Evolutionary conservation across 495 filamentous ascomycete genomes (phyloP).

Genomic region (Echria macrotheca): DNA sequence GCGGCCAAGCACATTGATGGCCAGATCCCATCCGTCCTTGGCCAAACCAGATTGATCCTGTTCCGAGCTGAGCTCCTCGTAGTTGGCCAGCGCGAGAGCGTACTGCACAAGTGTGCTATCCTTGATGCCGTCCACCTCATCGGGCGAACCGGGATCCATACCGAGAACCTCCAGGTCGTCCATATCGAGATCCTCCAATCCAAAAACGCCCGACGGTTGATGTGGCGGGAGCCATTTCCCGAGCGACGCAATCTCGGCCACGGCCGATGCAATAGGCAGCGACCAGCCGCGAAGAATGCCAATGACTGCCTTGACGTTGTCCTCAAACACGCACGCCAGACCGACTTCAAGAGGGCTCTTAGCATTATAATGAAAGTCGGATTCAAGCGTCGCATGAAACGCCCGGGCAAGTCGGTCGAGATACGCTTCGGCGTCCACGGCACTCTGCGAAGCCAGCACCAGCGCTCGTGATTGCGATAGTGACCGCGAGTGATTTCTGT

Average conservation of each 20-base stretch:
- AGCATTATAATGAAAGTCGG: constrained; percentile 63
- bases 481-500: constrained; percentile 24
- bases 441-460: constrained; percentile 18
- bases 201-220: constrained; percentile 29
- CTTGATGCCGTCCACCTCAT: constrained; percentile 49
- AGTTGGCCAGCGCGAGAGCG: constrained; percentile 51
- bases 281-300: constrained; percentile 74
- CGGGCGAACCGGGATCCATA: constrained; percentile 38
- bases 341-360: constrained; percentile 68
- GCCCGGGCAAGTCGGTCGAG: constrained; percentile 44
- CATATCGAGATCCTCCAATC: constrained; percentile 42
- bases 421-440: constrained; percentile 32
- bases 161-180: constrained; percentile 52
- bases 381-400: constrained; percentile 42
- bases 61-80: constrained; percentile 31
- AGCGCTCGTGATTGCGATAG: constrained; percentile 40
- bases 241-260: constrained; percentile 71
- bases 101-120: constrained; percentile 73
- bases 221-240: constrained; percentile 67
- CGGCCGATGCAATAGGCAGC: constrained; percentile 62
- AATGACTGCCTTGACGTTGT: constrained; percentile 65
- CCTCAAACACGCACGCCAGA: constrained; percentile 72
- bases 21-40: constrained; percentile 79
- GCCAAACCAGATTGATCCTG: constrained; percentile 29
- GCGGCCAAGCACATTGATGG: constrained; percentile 68